A percentile compares a stretch with the other conserved stretches of the same genome.
These are phyloP conservation scores for Monosporascus sp. DNA, from an alignment of 2,329 filamentous ascomycete genomes.

Conservation along the genomic window DNA sequence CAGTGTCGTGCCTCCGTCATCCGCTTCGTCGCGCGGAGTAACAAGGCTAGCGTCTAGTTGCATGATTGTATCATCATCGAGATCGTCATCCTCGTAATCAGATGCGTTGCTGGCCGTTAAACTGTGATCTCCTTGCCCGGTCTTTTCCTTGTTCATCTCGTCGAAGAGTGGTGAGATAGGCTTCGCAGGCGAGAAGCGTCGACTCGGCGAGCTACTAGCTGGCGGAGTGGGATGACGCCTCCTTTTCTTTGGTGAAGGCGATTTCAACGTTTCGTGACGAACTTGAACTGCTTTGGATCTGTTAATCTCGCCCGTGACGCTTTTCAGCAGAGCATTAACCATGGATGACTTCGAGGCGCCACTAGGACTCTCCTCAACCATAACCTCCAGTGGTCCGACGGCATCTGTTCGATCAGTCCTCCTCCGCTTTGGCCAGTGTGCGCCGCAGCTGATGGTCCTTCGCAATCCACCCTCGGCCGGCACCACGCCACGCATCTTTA, in stretches of 20 bases:
- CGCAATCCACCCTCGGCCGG: slow-evolving; percentile 47
- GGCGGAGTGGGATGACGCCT: slow-evolving; percentile 12
- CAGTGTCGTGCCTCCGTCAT: slow-evolving; percentile 4
- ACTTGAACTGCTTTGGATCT: slow-evolving; percentile 31
- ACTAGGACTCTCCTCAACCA: slow-evolving; percentile 35
- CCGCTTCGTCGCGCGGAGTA: slow-evolving; percentile 15
- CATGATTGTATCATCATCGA: slow-evolving; percentile 55
- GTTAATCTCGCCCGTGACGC: slow-evolving; percentile 51
- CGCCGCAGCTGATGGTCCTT: slow-evolving; percentile 63
- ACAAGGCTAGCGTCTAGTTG: slow-evolving; percentile 41
- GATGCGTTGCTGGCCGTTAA: slow-evolving; percentile 23
- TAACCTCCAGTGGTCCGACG: slow-evolving; percentile 25
- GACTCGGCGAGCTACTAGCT: slow-evolving; percentile 9
- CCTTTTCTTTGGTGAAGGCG: slow-evolving; percentile 40
- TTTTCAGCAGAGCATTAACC: slow-evolving; percentile 61
- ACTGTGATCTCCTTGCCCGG: background rate
- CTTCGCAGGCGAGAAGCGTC: slow-evolving; percentile 15
- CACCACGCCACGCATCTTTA: slow-evolving; percentile 33
- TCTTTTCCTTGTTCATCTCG: background rate
- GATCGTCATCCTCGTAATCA: slow-evolving; percentile 51
- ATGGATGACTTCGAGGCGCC: slow-evolving; percentile 49
- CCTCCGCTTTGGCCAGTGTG: slow-evolving; percentile 66
- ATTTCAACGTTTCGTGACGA: slow-evolving; percentile 27
- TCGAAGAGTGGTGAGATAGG: slow-evolving; percentile 6
- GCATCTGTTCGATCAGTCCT: slow-evolving; percentile 47